Conservation (phyloP, 2,329 filamentous ascomycete genomes). For the Dactylellina haptotyla region DNA sequence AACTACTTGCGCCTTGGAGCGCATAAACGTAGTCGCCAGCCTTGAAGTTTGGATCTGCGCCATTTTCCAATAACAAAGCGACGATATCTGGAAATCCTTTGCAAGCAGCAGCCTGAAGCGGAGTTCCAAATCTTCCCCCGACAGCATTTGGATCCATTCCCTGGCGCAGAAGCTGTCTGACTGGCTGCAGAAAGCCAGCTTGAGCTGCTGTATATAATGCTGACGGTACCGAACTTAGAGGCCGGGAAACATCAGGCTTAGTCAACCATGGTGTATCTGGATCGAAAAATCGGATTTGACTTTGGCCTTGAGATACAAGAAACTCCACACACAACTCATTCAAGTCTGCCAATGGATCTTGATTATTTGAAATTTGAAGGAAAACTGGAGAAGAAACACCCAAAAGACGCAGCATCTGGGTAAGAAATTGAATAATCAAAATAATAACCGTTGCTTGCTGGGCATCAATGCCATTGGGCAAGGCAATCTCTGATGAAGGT, state of each 20-base stretch:
- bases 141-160: slow-evolving; percentile 1
- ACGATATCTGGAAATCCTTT: slow-evolving; percentile 17
- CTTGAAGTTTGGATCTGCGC: not conserved
- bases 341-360: not conserved
- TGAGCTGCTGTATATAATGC: slow-evolving; percentile 17
- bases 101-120: slow-evolving; percentile 10
- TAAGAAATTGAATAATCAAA: not conserved
- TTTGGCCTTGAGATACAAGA: slow-evolving; percentile 8
- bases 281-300: slow-evolving; percentile 14
- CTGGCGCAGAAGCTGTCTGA: slow-evolving; percentile 8
- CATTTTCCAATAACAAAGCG: not conserved
- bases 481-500: not conserved
- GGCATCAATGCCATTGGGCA: not conserved
- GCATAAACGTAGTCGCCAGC: slow-evolving; percentile 13
- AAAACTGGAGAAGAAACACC: not conserved
- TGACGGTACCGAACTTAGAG: not conserved
- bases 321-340: slow-evolving; percentile 20
- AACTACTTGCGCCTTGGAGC: slow-evolving; percentile 10
- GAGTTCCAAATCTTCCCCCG: slow-evolving; percentile 16
- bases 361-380: not conserved
- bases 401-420: not conserved
- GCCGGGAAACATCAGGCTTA: slow-evolving; percentile 1
- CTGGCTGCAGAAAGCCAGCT: slow-evolving; percentile 14
- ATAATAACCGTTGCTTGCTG: not conserved
- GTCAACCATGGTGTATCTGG: slow-evolving; percentile 15